Base-by-base conservation (phyloP, 169 alveolate species). In the Eimeria sp. region DNA sequence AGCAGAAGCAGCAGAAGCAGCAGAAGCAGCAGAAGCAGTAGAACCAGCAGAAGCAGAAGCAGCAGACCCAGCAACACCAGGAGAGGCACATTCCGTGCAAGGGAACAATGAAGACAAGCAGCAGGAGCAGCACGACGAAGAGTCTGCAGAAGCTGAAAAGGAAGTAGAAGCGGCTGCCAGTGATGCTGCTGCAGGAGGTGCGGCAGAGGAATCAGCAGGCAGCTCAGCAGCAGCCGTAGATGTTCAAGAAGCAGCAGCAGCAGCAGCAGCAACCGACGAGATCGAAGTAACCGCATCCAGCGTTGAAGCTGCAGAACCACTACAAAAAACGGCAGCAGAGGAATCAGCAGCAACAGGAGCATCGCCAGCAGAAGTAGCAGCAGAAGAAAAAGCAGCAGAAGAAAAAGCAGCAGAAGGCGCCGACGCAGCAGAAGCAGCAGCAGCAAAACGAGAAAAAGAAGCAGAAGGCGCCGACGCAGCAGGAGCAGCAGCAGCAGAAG, bases 41-140 rank as follows among this genome's bases (percentile, higher is more conserved):
- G 86, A n/a, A 1, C 54, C 86, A 16, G 47, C 86, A 11, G n/a
- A n/a, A n/a, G 86, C 86, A 43, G 86, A 45, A 75, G 86, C 43
- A 43, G 86, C 86, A 34, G 86, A n/a, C 9, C 54, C 86, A 16
- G 47, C 86, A 11, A 22, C 86, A 10, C 22, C 75, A 65, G 75
- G 13, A 65, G 75, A 20, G 34, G n/a, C 75, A 65, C 34, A 7
- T 54, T 14, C 10, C 20, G 16, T 14, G 20, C 61, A 54, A 54
- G 61, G 16, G 1, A 3, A 54, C 61, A 14, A 54, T 0, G 40
- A 34, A 7, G 61, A 54, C 30, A 4, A 65, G 75, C 75, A n/a
- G 43, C 61, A 54, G 61, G 20, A 54, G 61, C 61, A 54, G 61
- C 61, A 54, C 10, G 20, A 54, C 61, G 61, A 54, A 54, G 20